These are phyloP conservation scores for Nepenthes alata DNA, from an alignment of 179 eudicot genomes.

Conservation along the genomic window DNA sequence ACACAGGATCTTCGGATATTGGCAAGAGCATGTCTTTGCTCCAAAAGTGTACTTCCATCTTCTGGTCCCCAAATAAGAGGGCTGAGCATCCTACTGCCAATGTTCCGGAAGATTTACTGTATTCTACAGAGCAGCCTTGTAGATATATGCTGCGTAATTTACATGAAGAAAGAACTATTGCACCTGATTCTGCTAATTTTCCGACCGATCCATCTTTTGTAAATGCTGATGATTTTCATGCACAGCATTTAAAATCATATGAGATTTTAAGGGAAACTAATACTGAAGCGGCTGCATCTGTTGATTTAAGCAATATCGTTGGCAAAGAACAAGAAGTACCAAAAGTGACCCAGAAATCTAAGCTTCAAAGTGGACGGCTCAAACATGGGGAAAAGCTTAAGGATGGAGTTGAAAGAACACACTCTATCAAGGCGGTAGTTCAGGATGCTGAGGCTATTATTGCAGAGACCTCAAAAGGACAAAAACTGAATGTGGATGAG, in stretches of 20 bases:
- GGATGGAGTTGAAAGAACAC: slow-evolving; percentile 35
- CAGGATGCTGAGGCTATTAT: slow-evolving; percentile 48
- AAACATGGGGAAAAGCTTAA: slow-evolving; percentile 30
- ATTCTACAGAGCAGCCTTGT: slow-evolving; percentile 13
- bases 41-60: slow-evolving; percentile 54
- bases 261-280: slow-evolving; percentile 20
- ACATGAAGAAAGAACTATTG: slow-evolving; percentile 14
- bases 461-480: slow-evolving; percentile 20
- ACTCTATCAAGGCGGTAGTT: slow-evolving; percentile 54
- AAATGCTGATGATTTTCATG: slow-evolving; percentile 21
- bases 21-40: slow-evolving; percentile 51
- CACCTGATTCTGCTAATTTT: slow-evolving; percentile 16
- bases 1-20: slow-evolving; percentile 24
- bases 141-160: slow-evolving; percentile 2
- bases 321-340: slow-evolving; percentile 26
- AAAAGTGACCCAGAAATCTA: slow-evolving; percentile 53
- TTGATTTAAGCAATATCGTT: slow-evolving; percentile 24
- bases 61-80: slow-evolving; percentile 43
- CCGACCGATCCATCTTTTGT: slow-evolving; percentile 22
- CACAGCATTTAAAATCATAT: slow-evolving; percentile 9
- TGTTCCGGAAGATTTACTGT: slow-evolving; percentile 19
- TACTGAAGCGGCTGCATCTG: slow-evolving; percentile 18
- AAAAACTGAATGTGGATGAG: slow-evolving; percentile 19
- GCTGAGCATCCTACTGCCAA: slow-evolving; percentile 22
- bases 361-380: slow-evolving; percentile 22